Evolutionary conservation across 192 early-diverging fungal species (phyloP).

Genomic region (Coemansia sp.): DNA sequence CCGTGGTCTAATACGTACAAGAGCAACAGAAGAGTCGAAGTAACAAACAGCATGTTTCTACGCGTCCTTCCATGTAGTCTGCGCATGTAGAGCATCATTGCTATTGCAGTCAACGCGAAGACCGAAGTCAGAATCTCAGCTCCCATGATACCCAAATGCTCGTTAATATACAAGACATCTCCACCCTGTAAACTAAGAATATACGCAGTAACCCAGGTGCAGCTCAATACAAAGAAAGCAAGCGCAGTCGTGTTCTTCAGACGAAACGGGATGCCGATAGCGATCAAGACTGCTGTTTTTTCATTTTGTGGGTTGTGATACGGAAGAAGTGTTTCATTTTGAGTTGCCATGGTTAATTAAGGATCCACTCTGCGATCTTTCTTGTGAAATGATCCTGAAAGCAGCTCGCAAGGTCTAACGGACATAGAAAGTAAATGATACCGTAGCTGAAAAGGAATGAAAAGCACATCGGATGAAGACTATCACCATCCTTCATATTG

Average conservation of each 20-base stretch:
- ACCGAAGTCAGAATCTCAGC: constrained; percentile 53
- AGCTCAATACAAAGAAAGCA: constrained; percentile 6
- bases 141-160: constrained; percentile 52
- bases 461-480: too few relatives aligned
- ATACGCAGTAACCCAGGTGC: constrained; percentile 10
- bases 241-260: neutral
- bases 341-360: neutral
- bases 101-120: constrained; percentile 41
- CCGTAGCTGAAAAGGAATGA: too few relatives aligned
- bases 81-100: constrained; percentile 46
- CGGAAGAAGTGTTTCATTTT: neutral
- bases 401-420: neutral
- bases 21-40: constrained; percentile 7
- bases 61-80: constrained; percentile 39
- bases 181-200: constrained; percentile 46
- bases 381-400: neutral
- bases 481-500: too few relatives aligned
- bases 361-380: neutral
- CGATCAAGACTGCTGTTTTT: constrained; percentile 36
- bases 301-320: neutral
- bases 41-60: constrained; percentile 5
- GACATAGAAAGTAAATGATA: neutral
- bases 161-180: constrained; percentile 53
- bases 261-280: constrained; percentile 12
- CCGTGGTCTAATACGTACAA: constrained; percentile 59